Evolutionary conservation across 192 early-diverging fungal genomes (phyloP).

Genomic region (Coemansia sp.): DNA sequence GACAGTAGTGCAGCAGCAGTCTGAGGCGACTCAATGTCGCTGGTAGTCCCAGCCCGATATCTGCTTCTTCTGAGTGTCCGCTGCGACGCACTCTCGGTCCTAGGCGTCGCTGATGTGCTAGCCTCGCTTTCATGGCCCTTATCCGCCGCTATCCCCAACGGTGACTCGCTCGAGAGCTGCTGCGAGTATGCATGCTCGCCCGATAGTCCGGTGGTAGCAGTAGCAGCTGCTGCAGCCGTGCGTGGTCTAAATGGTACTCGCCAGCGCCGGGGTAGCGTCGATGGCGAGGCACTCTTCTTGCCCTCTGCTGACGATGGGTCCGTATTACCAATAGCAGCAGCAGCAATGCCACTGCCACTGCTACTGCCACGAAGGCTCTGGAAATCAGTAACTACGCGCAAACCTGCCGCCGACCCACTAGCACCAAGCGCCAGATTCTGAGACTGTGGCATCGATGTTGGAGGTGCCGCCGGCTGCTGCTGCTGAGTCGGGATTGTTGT

Average conservation of each 20-base stretch:
- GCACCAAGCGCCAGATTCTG: background rate
- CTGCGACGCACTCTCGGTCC: background rate
- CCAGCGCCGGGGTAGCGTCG: conserved; percentile 34
- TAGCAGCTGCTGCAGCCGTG: background rate
- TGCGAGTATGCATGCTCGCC: conserved; percentile 4
- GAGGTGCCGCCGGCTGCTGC: background rate
- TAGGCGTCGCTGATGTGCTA: conserved; percentile 5
- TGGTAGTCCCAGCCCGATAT: conserved; percentile 49
- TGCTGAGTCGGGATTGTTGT: conserved; percentile 5
- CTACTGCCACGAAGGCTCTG: conserved; percentile 19
- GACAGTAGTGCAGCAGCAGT: conserved; percentile 11
- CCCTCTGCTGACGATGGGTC: conserved; percentile 24
- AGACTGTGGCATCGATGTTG: background rate
- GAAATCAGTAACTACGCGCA: conserved; percentile 45
- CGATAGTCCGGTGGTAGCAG: background rate
- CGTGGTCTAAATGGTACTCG: conserved; percentile 44
- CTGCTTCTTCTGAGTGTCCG: conserved; percentile 31
- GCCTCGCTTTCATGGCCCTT: conserved; percentile 5
- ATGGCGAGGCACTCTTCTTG: conserved; percentile 39
- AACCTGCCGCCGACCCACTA: background rate
- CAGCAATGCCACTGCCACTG: background rate
- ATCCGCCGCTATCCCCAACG: background rate
- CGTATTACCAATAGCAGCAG: background rate
- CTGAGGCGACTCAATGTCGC: conserved; percentile 47
- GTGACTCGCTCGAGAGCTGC: conserved; percentile 4